phyloP scores from a whole-genome alignment of 805 yeast genomes.

The Vanderwaltozyma tropicalis region DNA sequence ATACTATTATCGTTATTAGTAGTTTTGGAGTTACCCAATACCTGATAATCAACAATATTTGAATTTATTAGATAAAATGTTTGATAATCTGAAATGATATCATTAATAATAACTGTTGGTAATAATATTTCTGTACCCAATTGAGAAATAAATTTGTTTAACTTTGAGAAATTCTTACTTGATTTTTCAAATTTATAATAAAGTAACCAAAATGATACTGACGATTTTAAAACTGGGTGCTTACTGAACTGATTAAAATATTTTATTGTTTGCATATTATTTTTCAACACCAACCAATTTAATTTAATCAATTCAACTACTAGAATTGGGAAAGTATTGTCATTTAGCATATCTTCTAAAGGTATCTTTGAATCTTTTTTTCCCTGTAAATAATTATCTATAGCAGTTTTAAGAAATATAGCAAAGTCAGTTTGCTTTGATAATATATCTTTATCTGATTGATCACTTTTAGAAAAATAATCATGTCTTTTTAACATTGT shows the following conservation, averaged over 20 bases:
- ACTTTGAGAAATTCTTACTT: slow-evolving; percentile 35
- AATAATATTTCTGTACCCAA: slow-evolving; percentile 37
- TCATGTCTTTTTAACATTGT: slow-evolving; percentile 15
- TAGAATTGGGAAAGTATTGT: slow-evolving; percentile 32
- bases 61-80: slow-evolving; percentile 29
- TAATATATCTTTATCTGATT: slow-evolving; percentile 15
- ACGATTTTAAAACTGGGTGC: slow-evolving; percentile 26
- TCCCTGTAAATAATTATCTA: slow-evolving; percentile 15
- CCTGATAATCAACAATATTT: slow-evolving; percentile 17
- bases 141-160: slow-evolving; percentile 36
- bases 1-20: slow-evolving; percentile 1
- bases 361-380: slow-evolving; percentile 13
- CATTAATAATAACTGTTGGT: slow-evolving; percentile 40
- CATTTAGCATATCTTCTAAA: slow-evolving; percentile 30
- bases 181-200: slow-evolving; percentile 44
- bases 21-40: neutral
- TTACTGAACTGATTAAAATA: slow-evolving; percentile 21
- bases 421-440: slow-evolving; percentile 16
- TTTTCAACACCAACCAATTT: slow-evolving; percentile 23
- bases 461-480: slow-evolving; percentile 11
- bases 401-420: slow-evolving; percentile 16
- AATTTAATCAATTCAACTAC: slow-evolving; percentile 28
- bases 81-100: slow-evolving; percentile 29
- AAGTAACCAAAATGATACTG: slow-evolving; percentile 46
- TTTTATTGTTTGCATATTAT: slow-evolving; percentile 27